These are phyloP conservation scores for Zymoseptoria ardabiliae DNA, from an alignment of 2,329 filamentous ascomycete species.

Conservation along the genomic window DNA sequence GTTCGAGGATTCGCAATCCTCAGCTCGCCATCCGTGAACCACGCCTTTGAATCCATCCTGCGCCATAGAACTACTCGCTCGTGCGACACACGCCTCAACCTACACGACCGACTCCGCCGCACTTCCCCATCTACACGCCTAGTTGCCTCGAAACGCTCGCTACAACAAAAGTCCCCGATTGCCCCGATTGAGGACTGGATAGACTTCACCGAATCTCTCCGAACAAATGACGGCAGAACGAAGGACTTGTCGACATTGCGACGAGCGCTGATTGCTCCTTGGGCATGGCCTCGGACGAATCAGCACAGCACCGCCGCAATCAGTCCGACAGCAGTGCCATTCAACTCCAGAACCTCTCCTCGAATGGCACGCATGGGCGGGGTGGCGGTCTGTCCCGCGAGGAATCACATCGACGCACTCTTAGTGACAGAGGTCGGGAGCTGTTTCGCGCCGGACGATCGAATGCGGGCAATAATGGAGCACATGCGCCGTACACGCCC, in stretches of 20 bases:
- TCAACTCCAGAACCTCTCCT: slow-evolving; percentile 54
- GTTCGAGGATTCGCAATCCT: background rate
- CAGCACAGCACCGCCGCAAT: slow-evolving; percentile 37
- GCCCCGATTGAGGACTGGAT: background rate
- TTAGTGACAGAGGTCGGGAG: slow-evolving; percentile 43
- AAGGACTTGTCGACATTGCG: background rate
- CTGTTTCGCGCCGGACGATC: slow-evolving; percentile 31
- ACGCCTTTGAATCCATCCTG: background rate
- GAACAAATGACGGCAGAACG: slow-evolving; percentile 3
- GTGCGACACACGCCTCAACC: background rate
- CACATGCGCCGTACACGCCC: slow-evolving; percentile 41
- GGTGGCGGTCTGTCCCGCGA: slow-evolving; percentile 23
- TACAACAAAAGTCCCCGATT: background rate
- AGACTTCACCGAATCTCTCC: background rate
- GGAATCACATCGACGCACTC: slow-evolving; percentile 36
- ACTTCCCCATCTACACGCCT: background rate
- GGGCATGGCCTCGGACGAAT: slow-evolving; percentile 44
- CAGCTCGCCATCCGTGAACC: background rate
- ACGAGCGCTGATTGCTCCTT: slow-evolving; percentile 11
- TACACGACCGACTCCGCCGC: background rate
- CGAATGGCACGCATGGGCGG: slow-evolving; percentile 23
- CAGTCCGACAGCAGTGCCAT: slow-evolving; percentile 52
- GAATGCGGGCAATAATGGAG: slow-evolving; percentile 1
- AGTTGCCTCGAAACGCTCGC: background rate
- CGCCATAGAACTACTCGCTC: background rate